Percentiles rank a stretch among this genome's conserved stretches.
These are phyloP conservation scores for Penicilliopsis zonata DNA, from an alignment of 495 filamentous ascomycete genomes.

Conservation along the genomic window DNA sequence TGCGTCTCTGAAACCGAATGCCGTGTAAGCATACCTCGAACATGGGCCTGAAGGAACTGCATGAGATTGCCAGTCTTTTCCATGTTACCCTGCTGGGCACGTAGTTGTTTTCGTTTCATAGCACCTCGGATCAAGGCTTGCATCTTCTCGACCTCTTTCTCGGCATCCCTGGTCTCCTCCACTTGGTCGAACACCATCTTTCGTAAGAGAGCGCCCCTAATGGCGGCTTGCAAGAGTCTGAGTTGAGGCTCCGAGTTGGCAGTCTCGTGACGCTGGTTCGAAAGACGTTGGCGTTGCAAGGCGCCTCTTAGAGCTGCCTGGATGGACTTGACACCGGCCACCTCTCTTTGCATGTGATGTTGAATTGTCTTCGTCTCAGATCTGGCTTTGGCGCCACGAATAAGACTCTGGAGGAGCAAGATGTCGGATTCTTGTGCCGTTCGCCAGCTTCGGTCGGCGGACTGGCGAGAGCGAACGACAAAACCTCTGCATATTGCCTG, in stretches of 20 bases:
- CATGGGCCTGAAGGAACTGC: constrained; percentile 28
- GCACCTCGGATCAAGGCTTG: constrained; percentile 52
- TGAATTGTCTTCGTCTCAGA: constrained; percentile 52
- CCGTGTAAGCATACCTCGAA: constrained; percentile 42
- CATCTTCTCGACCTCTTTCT: constrained; percentile 36
- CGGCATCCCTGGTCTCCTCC: constrained; percentile 28
- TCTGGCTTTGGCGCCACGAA: constrained; percentile 66
- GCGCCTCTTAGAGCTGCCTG: constrained; percentile 52
- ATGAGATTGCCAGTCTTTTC: constrained; percentile 13
- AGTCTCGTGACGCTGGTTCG: constrained; percentile 33
- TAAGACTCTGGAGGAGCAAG: constrained; percentile 69
- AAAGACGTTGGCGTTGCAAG: constrained; percentile 36
- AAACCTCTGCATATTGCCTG: constrained; percentile 76
- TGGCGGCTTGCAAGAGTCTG: constrained; percentile 57
- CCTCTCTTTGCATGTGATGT: constrained; percentile 44
- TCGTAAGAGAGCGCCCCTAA: constrained; percentile 43
- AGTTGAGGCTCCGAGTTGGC: constrained; percentile 37
- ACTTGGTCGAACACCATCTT: constrained; percentile 24
- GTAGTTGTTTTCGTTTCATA: constrained; percentile 36
- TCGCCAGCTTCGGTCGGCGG: constrained; percentile 51
- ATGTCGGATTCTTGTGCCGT: constrained; percentile 60
- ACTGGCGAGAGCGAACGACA: constrained; percentile 53
- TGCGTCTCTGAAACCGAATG: constrained; percentile 23
- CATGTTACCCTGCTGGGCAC: constrained; percentile 39
- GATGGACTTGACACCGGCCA: constrained; percentile 42